Evolutionary conservation across 371 early-diverging fungal genomes (phyloP), one percentile per base, ranked within the genome.

Genomic region (Apophysomyces variabilis): DNA sequence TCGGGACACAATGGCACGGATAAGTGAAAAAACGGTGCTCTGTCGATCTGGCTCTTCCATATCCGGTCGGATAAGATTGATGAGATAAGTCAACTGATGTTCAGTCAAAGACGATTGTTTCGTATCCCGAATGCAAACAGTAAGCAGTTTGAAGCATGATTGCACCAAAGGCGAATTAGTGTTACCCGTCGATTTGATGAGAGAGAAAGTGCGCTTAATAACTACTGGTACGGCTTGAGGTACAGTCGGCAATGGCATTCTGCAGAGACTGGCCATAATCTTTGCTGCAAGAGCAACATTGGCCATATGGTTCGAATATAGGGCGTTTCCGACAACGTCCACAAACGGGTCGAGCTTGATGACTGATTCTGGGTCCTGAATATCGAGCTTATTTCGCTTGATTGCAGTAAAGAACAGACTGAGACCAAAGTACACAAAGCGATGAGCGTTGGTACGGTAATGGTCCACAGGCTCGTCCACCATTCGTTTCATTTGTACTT

Each of bases 401-500:
- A 95, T 70, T 1, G 89, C 86, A 1, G 90, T 80, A 13, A 90
- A 79, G 61, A 92, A 77, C 16, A 97, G 77, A 32, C 86, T 82
- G 14, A 98, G 75, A 5, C 98, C 98, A 86, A 99, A 97, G 63
- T 92, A 91, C 47, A 96, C 92, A 75, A 99, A 96, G 12, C 91
- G 83, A 70, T 95, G 89, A 1, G 93, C 93, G 62, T 99, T 96
- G 32, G 83, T 83, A 35, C 85, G 78, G 72, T 90, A 91, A 59
- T 89, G 86, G 56, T 90, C 90, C 35, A 84, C 76, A 12, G 84
- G 68, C 35, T 78, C 77, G 3, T 70, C 50, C 7, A 75, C 73
- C 26, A 84, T 81, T 13, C 92, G 83, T 59, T 87, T 89, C 43
- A 89, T 74, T 67, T 93, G 86, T n/a, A 94, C 93, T 12, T 86